Conservation (phyloP, 176 grass and related monocot species). For the Tillandsia leiboldiana region DNA sequence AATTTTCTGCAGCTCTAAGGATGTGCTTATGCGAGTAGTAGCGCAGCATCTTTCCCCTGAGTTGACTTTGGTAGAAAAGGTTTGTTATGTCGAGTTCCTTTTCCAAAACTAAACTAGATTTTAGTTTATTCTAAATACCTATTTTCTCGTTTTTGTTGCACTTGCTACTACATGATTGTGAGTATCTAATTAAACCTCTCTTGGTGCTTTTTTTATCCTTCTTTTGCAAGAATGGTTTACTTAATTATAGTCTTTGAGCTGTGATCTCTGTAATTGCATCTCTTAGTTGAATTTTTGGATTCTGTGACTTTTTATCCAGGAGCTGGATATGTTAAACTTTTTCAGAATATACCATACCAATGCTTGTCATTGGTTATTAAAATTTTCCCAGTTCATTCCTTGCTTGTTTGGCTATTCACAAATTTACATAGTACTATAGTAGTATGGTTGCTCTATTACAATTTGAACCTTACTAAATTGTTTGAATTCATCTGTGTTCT, state of each 20-base stretch:
- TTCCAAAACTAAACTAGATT: not conserved
- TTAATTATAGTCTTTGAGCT: not conserved
- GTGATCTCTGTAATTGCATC: not conserved
- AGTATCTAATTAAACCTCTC: too few species aligned
- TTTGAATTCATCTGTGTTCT: not conserved
- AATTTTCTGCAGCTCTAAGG: slow-evolving; percentile 63
- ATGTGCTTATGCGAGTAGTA: slow-evolving; percentile 95
- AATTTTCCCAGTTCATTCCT: not conserved
- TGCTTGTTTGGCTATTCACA: too few species aligned
- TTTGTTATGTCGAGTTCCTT: slow-evolving; percentile 20
- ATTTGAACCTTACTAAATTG: too few species aligned
- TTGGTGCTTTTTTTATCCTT: not conserved
- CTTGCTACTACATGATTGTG: too few species aligned
- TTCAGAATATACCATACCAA: not conserved
- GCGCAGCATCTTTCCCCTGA: slow-evolving; percentile 91
- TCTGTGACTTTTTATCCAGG: not conserved
- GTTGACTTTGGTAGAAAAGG: slow-evolving; percentile 90
- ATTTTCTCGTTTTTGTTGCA: too few species aligned
- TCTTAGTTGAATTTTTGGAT: not conserved
- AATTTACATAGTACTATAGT: too few species aligned
- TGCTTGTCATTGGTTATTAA: not conserved
- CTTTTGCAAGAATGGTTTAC: not conserved
- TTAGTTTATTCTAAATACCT: slow-evolving; percentile 4
- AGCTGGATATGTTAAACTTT: not conserved
- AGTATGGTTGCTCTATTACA: too few species aligned